Percentiles rank a stretch among this genome's conserved stretches.
phyloP scores from a whole-genome alignment of 306 rosid species.

The Amphicarpaea edgeworthii region DNA sequence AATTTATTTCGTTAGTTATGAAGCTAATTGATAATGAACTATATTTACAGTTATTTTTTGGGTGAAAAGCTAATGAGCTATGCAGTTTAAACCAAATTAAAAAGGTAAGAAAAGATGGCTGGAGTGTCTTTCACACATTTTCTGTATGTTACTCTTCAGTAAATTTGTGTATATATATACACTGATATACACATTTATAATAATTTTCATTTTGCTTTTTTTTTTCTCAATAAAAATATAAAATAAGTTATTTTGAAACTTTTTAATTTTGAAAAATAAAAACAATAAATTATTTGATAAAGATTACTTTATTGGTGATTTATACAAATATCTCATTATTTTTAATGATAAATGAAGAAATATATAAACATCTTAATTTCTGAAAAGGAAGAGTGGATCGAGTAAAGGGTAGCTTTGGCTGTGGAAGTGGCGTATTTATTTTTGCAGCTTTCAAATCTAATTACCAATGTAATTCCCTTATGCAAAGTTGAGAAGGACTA shows the following conservation, averaged over 20 bases:
- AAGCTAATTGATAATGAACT: constrained; percentile 9
- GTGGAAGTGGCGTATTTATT: too few species aligned
- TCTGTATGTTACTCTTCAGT: background rate
- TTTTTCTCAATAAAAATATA: background rate
- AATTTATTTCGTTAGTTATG: constrained; percentile 30
- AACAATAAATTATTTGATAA: background rate
- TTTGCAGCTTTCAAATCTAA: too few species aligned
- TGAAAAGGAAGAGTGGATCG: too few species aligned
- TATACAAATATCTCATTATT: background rate
- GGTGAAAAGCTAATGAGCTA: too few species aligned
- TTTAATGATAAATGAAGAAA: too few species aligned
- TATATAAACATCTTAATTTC: too few species aligned
- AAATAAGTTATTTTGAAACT: background rate
- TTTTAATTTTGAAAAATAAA: background rate
- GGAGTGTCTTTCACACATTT: too few species aligned
- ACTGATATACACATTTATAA: background rate
- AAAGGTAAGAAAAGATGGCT: background rate
- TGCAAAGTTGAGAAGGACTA: too few species aligned
- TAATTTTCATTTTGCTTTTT: background rate
- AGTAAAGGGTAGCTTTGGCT: too few species aligned
- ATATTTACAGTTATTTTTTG: too few species aligned
- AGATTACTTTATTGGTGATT: background rate
- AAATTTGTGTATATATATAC: background rate
- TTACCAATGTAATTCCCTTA: too few species aligned
- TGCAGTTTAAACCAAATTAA: background rate